Conservation (phyloP, 2,329 filamentous ascomycete species). For the Cercospora sp. region DNA sequence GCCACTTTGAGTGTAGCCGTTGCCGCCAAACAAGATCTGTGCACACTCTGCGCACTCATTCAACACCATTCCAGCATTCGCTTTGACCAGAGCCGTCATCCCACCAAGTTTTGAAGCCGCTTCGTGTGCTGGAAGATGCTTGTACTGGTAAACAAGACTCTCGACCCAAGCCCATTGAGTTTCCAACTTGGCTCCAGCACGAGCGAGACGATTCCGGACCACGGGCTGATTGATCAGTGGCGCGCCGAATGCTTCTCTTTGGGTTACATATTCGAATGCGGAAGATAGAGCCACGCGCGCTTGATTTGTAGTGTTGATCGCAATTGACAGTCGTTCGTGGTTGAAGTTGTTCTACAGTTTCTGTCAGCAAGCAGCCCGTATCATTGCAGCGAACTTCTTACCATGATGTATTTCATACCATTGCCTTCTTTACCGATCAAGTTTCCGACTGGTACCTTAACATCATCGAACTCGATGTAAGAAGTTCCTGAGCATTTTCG, state of each 20-base stretch:
- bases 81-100: slow-evolving; percentile 70
- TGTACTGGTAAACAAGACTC: slow-evolving; percentile 66
- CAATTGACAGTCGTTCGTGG: slow-evolving; percentile 57
- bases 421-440: slow-evolving; percentile 67
- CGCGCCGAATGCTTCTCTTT: slow-evolving; percentile 67
- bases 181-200: slow-evolving; percentile 66
- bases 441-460: slow-evolving; percentile 67
- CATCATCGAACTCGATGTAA: slow-evolving; percentile 72
- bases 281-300: slow-evolving; percentile 59
- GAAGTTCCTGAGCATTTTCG: slow-evolving; percentile 66
- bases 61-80: slow-evolving; percentile 67
- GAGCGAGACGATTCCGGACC: slow-evolving; percentile 68
- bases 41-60: slow-evolving; percentile 69
- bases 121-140: slow-evolving; percentile 56
- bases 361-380: background rate
- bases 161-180: slow-evolving; percentile 70
- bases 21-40: slow-evolving; percentile 68
- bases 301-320: slow-evolving; percentile 62
- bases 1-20: slow-evolving; percentile 67
- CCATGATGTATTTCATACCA: slow-evolving; percentile 64
- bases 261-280: slow-evolving; percentile 62
- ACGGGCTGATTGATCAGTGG: slow-evolving; percentile 70
- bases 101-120: slow-evolving; percentile 66
- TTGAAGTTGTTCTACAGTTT: slow-evolving; percentile 44
- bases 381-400: background rate